Conservation (phyloP, 805 yeast genomes). For the Priceomyces haplophilus region DNA sequence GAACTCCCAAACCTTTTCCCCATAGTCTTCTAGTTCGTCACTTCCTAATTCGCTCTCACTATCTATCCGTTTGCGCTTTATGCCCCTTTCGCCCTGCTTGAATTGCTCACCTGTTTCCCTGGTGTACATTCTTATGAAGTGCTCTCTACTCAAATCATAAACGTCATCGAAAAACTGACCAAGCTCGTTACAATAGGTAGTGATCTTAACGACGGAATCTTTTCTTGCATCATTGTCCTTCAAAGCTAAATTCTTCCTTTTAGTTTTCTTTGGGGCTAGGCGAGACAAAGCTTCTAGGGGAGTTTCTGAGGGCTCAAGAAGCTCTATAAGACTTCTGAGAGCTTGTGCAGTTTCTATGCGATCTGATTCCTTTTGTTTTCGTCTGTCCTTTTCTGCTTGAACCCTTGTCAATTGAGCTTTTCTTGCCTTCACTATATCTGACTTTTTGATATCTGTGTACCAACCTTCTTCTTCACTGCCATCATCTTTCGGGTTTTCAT, state of each 20-base stretch:
- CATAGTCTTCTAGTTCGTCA: slow-evolving; percentile 22
- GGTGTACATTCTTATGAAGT: slow-evolving; percentile 38
- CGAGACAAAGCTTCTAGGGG: slow-evolving; percentile 53
- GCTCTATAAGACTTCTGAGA: slow-evolving; percentile 32
- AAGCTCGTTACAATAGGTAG: slow-evolving; percentile 49
- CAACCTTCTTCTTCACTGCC: slow-evolving; percentile 23
- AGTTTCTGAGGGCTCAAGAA: slow-evolving; percentile 57
- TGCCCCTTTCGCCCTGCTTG: slow-evolving; percentile 14
- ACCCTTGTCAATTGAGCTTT: slow-evolving; percentile 42
- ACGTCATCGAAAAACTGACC: slow-evolving; percentile 39
- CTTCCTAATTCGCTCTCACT: slow-evolving; percentile 12
- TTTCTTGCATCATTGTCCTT: slow-evolving; percentile 20
- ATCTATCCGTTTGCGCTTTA: slow-evolving; percentile 17
- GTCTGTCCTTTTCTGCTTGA: slow-evolving; percentile 14
- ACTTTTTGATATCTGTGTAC: slow-evolving; percentile 12
- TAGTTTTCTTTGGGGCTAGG: slow-evolving; percentile 27
- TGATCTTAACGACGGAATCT: slow-evolving; percentile 31
- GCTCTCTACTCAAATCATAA: slow-evolving; percentile 57
- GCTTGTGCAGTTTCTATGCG: slow-evolving; percentile 11
- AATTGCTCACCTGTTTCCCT: slow-evolving; percentile 23
- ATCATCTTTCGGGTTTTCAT: slow-evolving; percentile 30
- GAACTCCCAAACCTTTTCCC: slow-evolving; percentile 37
- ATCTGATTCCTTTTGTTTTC: slow-evolving; percentile 11
- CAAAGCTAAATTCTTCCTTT: slow-evolving; percentile 9
- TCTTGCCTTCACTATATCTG: slow-evolving; percentile 36